Evolutionary conservation across 495 filamentous ascomycete species (phyloP).

Genomic region (Parachaetomium inaequale): DNA sequence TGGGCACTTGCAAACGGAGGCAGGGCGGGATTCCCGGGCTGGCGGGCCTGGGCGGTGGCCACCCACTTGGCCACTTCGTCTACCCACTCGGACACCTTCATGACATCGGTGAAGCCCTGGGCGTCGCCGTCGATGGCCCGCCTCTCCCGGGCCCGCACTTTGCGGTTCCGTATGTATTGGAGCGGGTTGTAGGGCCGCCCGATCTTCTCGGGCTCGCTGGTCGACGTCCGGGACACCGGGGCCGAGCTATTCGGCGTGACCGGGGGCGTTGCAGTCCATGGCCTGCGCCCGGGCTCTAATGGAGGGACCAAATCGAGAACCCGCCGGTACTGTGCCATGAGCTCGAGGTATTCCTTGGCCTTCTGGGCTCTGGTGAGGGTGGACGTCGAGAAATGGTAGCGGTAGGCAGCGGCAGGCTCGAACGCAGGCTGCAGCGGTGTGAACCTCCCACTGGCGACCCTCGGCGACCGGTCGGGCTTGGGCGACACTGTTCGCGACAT

Average conservation of each 20-base stretch:
- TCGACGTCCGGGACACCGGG: constrained; percentile 14
- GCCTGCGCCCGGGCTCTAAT: constrained; percentile 47
- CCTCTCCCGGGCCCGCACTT: constrained; percentile 69
- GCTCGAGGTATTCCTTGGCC: constrained; percentile 72
- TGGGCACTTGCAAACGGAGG: constrained; percentile 53
- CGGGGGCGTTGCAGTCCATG: constrained; percentile 30
- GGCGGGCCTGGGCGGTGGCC: constrained; percentile 32
- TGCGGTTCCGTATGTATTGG: constrained; percentile 81
- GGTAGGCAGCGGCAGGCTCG: constrained; percentile 39
- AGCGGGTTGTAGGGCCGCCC: constrained; percentile 78
- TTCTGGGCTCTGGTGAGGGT: constrained; percentile 76
- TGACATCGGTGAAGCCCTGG: constrained; percentile 72
- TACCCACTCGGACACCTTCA: constrained; percentile 69
- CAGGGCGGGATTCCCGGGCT: constrained; percentile 51
- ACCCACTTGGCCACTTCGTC: constrained; percentile 57
- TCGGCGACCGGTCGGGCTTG: constrained; percentile 43
- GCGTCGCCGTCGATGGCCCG: constrained; percentile 64
- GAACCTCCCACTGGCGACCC: constrained; percentile 31
- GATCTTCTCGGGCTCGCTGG: constrained; percentile 27
- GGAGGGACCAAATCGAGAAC: constrained; percentile 72
- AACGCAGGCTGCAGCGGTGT: constrained; percentile 47
- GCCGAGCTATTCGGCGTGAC: constrained; percentile 31
- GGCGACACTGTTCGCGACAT: constrained; percentile 58
- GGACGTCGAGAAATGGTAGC: constrained; percentile 68
- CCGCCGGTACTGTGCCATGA: constrained; percentile 75